Evolutionary conservation across 2,329 filamentous ascomycete genomes (phyloP), one percentile per base, ranked within the genome.

Genomic region (Ascocoryne sarcoides): DNA sequence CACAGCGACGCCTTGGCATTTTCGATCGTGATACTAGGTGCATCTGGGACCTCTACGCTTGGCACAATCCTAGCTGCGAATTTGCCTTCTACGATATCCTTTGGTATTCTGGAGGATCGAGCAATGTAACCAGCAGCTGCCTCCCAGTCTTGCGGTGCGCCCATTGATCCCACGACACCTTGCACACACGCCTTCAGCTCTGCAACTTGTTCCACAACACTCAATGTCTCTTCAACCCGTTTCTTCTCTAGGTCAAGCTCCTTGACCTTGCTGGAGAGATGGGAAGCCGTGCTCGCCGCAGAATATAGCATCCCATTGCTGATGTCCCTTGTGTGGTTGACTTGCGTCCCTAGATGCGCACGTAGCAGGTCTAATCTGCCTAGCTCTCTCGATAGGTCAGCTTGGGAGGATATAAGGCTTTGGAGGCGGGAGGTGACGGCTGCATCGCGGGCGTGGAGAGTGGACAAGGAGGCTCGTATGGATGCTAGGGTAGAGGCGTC

Each of bases 61-160:
- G 92, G 92, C 7, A 98, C 92, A 58, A 95, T 90, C 49, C 87
- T 79, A 26, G 89, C 83, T 0, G 92, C 90, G 59, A 98, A 98
- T 12, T 79, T 75, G 18, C 92, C 87, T 50, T 83, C 75, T 37
- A 89, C 72, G 37, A 98, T 90, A 1, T 82, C 71, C 37, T 79
- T 73, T 0, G 90, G 89, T 10, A 98, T 79, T 51, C 83, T 79
- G 45, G 79, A 79, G 5, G 92, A 89, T 32, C 90, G 77, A 48
- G 84, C 78, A 43, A 98, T 73, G 62, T 96, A 96, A 34, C 76
- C 84, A 2, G 92, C 92, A 3, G 92, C 92, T 3, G 87, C 92
- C 63, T 98, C 92, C 92, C 92, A 98, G 66, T 98, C 92, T 63
- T 98, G 92, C 31, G 92, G 87, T 4, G 89, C 90, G 23, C 90